Base-by-base conservation (phyloP, 495 filamentous ascomycete species). In the Hypoxylon fuscum region DNA sequence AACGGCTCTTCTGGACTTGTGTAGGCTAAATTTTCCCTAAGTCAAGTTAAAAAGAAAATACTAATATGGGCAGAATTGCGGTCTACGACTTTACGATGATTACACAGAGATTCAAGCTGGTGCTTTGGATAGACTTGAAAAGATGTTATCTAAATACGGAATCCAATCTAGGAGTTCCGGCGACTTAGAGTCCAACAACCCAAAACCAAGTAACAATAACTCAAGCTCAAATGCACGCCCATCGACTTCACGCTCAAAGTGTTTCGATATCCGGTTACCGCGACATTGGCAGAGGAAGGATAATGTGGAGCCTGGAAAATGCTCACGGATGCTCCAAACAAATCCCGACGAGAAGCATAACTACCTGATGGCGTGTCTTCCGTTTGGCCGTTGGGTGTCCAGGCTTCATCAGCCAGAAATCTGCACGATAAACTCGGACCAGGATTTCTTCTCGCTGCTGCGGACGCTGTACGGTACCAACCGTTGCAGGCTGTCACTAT, bases 381-480 rank as follows among this genome's bases (percentile, higher is more conserved):
- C 52, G 6, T 56, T 63, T 22, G 31, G 45, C 4, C 52, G 52
- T 8, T 63, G 38, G 52, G 52, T 37, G 2, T 45, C 59, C 9
- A 63, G 52, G 14, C 55, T 59, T 23, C 14, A 38, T n/a, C 55
- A 59, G 21, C 25, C 27, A 1, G 55, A 59, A 11, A 45, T 38
- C 2, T 59, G 55, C 5, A 29, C 18, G 2, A 51, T 59, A 17
- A 35, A 27, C 2, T 59, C 55, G 8, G 55, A 59, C 21, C 55
- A 35, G 18, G 38, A 59, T 14, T 59, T 51, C 46, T 59, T 59
- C 29, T 17, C 11, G 12, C 20, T 44, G 3, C 40, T 59, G 7
- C 27, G 40, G 22, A 15, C 23, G 10, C 11, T 40, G 14, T 59
- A 63, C 8, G 8, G 18, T 5, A 25, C 0, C 6, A 45, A 45